Conservation (phyloP, 2,329 filamentous ascomycete species). For the Coniochaeta sp. region DNA sequence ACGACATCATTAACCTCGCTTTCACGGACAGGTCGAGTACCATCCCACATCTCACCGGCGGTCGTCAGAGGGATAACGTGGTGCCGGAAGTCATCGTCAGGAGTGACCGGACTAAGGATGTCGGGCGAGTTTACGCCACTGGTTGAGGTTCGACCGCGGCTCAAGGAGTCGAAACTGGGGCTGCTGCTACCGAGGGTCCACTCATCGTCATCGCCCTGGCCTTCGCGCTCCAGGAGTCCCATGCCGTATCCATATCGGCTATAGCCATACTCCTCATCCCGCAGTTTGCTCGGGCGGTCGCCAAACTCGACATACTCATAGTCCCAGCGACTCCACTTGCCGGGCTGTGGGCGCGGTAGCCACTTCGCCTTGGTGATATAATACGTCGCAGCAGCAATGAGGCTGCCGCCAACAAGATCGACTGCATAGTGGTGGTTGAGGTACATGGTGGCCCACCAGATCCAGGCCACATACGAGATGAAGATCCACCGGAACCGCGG, state of each 20-base stretch:
- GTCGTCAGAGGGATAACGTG: constrained; percentile 24
- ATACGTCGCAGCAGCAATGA: constrained; percentile 71
- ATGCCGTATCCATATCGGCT: constrained; percentile 38
- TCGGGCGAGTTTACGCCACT: constrained; percentile 41
- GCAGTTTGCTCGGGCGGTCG: constrained; percentile 33
- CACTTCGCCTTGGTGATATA: constrained; percentile 76
- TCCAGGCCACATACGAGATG: constrained; percentile 79
- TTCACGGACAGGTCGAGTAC: constrained; percentile 26
- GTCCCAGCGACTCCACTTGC: constrained; percentile 87
- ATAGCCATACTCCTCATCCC: constrained; percentile 39
- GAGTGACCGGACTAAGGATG: constrained; percentile 40
- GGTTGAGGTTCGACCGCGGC: constrained; percentile 30
- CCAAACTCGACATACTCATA: constrained; percentile 91
- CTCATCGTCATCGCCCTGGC: constrained; percentile 64
- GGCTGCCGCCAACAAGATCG: constrained; percentile 77
- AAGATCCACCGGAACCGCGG: constrained; percentile 74
- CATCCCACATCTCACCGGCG: constrained; percentile 30
- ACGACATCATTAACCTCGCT: constrained; percentile 39
- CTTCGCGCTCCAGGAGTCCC: constrained; percentile 33
- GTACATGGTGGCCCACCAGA: constrained; percentile 99
- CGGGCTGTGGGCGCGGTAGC: constrained; percentile 71
- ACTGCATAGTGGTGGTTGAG: constrained; percentile 95
- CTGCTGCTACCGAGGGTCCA: constrained; percentile 87
- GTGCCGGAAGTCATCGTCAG: constrained; percentile 30
- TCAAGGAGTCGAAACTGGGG: constrained; percentile 43